phyloP scores from a whole-genome alignment of 2,329 filamentous ascomycete species.

The Diaporthe citrichinensis region DNA sequence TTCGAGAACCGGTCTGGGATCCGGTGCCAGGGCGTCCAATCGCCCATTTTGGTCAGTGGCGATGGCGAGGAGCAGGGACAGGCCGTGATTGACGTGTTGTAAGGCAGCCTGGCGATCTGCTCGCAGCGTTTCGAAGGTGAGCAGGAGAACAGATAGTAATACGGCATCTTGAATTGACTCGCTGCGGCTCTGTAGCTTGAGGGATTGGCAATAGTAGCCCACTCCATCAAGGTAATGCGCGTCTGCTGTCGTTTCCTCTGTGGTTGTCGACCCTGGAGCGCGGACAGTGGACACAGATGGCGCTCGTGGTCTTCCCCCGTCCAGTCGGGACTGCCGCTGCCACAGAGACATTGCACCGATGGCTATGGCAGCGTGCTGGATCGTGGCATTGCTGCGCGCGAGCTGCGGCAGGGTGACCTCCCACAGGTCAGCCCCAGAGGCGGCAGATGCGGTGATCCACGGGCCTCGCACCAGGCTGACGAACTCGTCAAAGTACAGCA shows the following conservation, averaged over 20 bases:
- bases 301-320: not conserved
- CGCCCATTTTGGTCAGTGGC: conserved; percentile 45
- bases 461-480: conserved; percentile 13
- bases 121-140: conserved; percentile 46
- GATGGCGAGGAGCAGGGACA: conserved; percentile 43
- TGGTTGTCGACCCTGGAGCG: not conserved
- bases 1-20: conserved; percentile 11
- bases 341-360: conserved; percentile 10
- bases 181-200: conserved; percentile 48
- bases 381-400: conserved; percentile 8
- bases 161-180: conserved; percentile 42
- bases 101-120: conserved; percentile 44
- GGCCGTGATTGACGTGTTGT: conserved; percentile 11
- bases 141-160: conserved; percentile 49
- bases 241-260: conserved; percentile 25
- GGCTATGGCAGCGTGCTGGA: conserved; percentile 21
- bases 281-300: not conserved
- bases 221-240: conserved; percentile 52
- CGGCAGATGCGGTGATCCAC: conserved; percentile 11
- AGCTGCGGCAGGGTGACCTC: conserved; percentile 19
- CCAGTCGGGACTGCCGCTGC: not conserved
- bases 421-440: conserved; percentile 6
- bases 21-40: not conserved
- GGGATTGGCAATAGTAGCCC: conserved; percentile 52
- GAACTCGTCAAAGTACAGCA: conserved; percentile 4